A percentile compares a stretch with the other conserved stretches of the same genome.
Evolutionary conservation across 2,329 filamentous ascomycete genomes (phyloP).

Genomic region (Cladobotryum protrusum): DNA sequence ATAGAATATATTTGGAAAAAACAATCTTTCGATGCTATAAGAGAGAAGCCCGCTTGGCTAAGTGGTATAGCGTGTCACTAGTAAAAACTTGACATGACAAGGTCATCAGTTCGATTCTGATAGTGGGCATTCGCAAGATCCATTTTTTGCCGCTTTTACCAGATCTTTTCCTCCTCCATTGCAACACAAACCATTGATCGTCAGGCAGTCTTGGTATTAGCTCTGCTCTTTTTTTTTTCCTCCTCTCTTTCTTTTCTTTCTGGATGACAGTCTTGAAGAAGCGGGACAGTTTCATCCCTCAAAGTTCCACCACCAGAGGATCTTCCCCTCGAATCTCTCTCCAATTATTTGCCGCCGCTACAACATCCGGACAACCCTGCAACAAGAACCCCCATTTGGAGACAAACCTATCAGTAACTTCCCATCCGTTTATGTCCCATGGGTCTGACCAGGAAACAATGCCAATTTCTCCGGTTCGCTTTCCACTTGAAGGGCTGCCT

Average conservation of each 20-base stretch:
- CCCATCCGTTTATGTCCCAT: constrained; percentile 13
- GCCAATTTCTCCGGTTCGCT: constrained; percentile 6
- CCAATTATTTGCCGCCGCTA: constrained; percentile 7
- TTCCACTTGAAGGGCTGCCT: not conserved
- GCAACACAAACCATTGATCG: too few relatives aligned
- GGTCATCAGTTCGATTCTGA: constrained; percentile 14
- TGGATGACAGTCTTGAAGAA: too few relatives aligned
- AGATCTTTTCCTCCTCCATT: too few relatives aligned
- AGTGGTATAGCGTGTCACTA: constrained; percentile 14
- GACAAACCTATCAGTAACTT: constrained; percentile 7
- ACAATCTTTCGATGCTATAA: too few relatives aligned
- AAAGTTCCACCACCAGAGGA: constrained; percentile 9
- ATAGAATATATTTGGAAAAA: too few relatives aligned
- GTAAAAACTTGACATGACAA: constrained; percentile 12
- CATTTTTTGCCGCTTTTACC: not conserved
- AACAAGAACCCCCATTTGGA: constrained; percentile 7
- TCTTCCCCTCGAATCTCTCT: constrained; percentile 7
- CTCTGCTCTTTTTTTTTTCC: not conserved
- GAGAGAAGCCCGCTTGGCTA: constrained; percentile 13
- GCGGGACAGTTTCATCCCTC: not conserved
- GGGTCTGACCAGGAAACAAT: constrained; percentile 16
- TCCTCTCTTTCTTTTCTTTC: not conserved
- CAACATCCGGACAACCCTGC: constrained; percentile 7
- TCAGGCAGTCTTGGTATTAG: too few relatives aligned
- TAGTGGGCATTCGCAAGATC: constrained; percentile 6